These are phyloP conservation scores for Cairneyella variabilis DNA, from an alignment of 495 filamentous ascomycete species.

Conservation along the genomic window DNA sequence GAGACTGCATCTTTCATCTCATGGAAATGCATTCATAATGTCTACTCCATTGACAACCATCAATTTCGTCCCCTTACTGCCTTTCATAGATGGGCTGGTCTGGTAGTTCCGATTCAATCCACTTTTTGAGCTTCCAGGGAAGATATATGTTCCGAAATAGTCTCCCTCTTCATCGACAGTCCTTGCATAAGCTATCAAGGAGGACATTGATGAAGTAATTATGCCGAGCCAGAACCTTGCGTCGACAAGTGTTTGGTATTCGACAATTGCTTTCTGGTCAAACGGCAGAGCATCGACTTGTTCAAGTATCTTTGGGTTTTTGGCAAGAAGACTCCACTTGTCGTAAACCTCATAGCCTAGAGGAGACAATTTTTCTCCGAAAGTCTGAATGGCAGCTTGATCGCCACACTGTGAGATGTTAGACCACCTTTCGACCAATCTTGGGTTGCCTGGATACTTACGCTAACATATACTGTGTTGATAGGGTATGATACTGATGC, in stretches of 20 bases:
- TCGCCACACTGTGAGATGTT: conserved; percentile 23
- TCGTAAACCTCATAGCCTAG: conserved; percentile 9
- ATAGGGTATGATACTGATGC: background rate
- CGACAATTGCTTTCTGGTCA: conserved; percentile 14
- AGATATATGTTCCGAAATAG: conserved; percentile 6
- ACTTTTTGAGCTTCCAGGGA: conserved; percentile 4
- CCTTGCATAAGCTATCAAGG: conserved; percentile 12
- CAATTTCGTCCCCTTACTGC: conserved; percentile 2
- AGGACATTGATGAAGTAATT: conserved; percentile 6
- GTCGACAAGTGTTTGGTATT: conserved; percentile 4
- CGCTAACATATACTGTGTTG: conserved; percentile 8
- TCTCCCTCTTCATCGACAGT: conserved; percentile 8
- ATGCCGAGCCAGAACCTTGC: conserved; percentile 1
- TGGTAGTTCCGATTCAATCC: background rate
- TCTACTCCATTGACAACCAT: conserved; percentile 8
- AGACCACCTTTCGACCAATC: background rate
- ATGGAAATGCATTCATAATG: conserved; percentile 14
- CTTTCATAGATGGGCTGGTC: conserved; percentile 1
- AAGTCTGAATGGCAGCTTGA: conserved; percentile 1
- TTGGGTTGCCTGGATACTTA: background rate
- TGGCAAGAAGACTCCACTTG: conserved; percentile 13
- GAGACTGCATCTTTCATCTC: no score
- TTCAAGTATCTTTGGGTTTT: no score
- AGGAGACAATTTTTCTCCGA: background rate
- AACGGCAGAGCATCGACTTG: conserved; percentile 5